A percentile compares a stretch with the other conserved stretches of the same genome.
These are phyloP conservation scores for Musa beccarii DNA, from an alignment of 176 grass and related monocot genomes.

Conservation along the genomic window DNA sequence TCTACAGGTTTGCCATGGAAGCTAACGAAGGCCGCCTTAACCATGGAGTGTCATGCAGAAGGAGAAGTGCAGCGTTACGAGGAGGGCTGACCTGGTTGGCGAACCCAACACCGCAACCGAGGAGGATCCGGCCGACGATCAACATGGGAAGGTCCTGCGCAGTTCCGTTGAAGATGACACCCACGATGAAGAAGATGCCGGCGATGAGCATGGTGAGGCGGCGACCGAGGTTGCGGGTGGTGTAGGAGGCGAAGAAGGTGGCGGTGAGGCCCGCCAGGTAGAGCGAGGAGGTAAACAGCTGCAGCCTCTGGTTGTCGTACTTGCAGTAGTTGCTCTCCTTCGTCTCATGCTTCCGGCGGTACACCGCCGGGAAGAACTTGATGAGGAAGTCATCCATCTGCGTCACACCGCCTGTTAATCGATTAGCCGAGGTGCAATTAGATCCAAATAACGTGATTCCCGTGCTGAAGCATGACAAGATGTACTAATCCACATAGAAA, in stretches of 20 bases:
- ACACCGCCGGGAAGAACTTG: constrained; percentile 75
- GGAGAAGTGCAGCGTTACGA: too few relatives aligned
- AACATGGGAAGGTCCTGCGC: constrained; percentile 66
- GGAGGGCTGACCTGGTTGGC: constrained; percentile 56
- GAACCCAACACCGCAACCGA: constrained; percentile 82
- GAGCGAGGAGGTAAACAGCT: constrained; percentile 85
- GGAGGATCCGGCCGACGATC: constrained; percentile 72
- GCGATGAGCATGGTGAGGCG: constrained; percentile 90
- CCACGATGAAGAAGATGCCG: constrained; percentile 61
- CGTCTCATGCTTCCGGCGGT: constrained; percentile 46
- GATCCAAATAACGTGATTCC: too few relatives aligned
- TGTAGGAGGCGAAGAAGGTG: constrained; percentile 87
- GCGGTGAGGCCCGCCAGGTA: constrained; percentile 84
- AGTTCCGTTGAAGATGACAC: constrained; percentile 61
- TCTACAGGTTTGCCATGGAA: too few relatives aligned
- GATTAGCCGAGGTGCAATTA: too few relatives aligned
- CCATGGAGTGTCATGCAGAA: too few relatives aligned
- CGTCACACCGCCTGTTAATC: constrained; percentile 47
- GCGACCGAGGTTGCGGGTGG: constrained; percentile 64
- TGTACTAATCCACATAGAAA: too few relatives aligned
- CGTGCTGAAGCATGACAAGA: too few relatives aligned
- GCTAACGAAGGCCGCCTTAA: too few relatives aligned
- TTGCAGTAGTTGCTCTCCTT: constrained; percentile 97
- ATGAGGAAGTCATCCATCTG: constrained; percentile 66
- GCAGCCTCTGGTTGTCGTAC: constrained; percentile 77